phyloP scores from a whole-genome alignment of 139 green algal genomes.

The Asterochloris erici region DNA sequence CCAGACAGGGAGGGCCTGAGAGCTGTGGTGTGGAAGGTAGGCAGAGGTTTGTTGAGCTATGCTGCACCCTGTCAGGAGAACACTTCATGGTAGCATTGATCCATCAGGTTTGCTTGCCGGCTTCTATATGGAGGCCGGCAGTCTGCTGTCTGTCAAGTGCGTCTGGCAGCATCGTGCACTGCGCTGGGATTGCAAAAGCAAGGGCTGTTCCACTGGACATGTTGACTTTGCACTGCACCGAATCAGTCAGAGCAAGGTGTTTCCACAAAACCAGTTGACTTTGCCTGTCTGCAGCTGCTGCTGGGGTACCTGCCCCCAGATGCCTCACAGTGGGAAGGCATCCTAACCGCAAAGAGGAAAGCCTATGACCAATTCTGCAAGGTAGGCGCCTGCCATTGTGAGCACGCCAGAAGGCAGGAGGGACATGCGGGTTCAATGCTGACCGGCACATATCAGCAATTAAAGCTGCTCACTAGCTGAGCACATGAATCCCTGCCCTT shows the following conservation, averaged over 20 bases:
- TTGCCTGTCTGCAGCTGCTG: slow-evolving; percentile 59
- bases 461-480: neutral
- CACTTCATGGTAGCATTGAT: neutral
- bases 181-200: no score
- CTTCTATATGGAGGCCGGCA: no score
- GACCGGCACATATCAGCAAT: no score
- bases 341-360: slow-evolving; percentile 56
- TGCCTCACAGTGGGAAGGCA: slow-evolving; percentile 53
- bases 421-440: neutral
- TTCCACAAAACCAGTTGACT: neutral
- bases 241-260: neutral
- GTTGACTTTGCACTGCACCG: neutral
- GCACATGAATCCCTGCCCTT: neutral
- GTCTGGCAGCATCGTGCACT: no score
- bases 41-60: slow-evolving; percentile 1
- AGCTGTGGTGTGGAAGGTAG: slow-evolving; percentile 73
- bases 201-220: no score
- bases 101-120: neutral
- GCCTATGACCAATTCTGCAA: slow-evolving; percentile 84
- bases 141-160: no score
- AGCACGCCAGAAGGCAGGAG: no score
- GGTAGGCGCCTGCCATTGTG: slow-evolving; percentile 41
- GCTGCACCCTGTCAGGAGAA: neutral
- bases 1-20: slow-evolving; percentile 68
- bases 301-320: slow-evolving; percentile 77